phyloP scores from a whole-genome alignment of 371 early-diverging fungal species.

The Chytridium lagenaria region DNA sequence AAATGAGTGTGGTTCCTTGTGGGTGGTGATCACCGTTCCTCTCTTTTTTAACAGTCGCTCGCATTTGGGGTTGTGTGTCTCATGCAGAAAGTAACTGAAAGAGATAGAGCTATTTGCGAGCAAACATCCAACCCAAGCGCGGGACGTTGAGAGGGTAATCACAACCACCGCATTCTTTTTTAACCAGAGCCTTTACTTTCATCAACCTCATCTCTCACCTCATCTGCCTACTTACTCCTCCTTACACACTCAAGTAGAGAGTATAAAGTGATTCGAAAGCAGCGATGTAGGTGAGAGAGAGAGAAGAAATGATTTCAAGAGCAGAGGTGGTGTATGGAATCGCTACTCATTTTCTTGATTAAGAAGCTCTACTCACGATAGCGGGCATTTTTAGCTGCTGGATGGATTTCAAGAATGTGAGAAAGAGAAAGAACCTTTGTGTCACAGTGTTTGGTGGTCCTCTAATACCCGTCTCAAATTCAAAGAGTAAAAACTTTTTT shows the following conservation, averaged over 20 bases:
- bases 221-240: too few relatives aligned
- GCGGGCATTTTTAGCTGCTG: conserved; percentile 17
- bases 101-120: background rate
- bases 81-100: too few relatives aligned
- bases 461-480: too few relatives aligned
- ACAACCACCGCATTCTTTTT: conserved; percentile 2
- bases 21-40: too few relatives aligned
- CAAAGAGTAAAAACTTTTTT: too few relatives aligned
- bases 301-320: too few relatives aligned
- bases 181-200: background rate
- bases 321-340: conserved; percentile 11
- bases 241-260: too few relatives aligned
- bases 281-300: too few relatives aligned
- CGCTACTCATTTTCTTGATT: conserved; percentile 8
- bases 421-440: background rate
- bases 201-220: background rate
- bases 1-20: too few relatives aligned
- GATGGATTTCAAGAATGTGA: background rate
- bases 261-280: too few relatives aligned
- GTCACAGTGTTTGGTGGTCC: background rate
- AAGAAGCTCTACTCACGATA: conserved; percentile 23
- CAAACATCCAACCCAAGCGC: background rate
- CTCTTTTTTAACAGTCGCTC: too few relatives aligned
- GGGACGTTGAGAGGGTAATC: conserved; percentile 1
- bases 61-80: too few relatives aligned